Evolutionary conservation across 768 basidiomycete species (phyloP).

Genomic region (Termitomyces sp.): DNA sequence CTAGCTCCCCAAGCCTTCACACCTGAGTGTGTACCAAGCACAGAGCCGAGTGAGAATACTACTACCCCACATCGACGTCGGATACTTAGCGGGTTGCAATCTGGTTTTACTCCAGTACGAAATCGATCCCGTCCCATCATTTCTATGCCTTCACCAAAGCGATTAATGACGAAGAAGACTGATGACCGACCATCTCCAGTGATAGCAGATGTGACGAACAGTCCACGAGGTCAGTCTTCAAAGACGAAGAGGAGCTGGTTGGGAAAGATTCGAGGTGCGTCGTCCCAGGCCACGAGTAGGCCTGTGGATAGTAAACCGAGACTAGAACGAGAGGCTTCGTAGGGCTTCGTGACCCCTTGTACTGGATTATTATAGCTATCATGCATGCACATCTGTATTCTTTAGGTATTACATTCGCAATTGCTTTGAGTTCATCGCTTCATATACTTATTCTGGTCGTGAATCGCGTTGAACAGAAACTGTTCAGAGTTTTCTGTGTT

Average conservation of each 20-base stretch:
- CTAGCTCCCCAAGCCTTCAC: slow-evolving; percentile 68
- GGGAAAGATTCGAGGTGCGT: slow-evolving; percentile 61
- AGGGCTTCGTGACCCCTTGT: slow-evolving; percentile 6
- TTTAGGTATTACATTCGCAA: slow-evolving; percentile 19
- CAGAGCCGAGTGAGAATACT: slow-evolving; percentile 29
- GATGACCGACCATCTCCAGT: slow-evolving; percentile 35
- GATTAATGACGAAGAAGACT: slow-evolving; percentile 25
- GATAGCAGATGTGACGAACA: slow-evolving; percentile 66
- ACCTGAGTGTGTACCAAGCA: slow-evolving; percentile 47
- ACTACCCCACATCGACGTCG: slow-evolving; percentile 64
- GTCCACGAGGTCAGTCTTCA: slow-evolving; percentile 43
- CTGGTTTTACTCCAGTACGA: slow-evolving; percentile 74
- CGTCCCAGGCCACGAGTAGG: slow-evolving; percentile 27
- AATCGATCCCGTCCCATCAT: slow-evolving; percentile 42
- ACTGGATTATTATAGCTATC: slow-evolving; percentile 24
- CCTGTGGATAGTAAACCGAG: slow-evolving; percentile 18
- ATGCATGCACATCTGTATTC: slow-evolving; percentile 28
- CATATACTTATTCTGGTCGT: no score
- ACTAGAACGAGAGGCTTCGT: slow-evolving; percentile 18
- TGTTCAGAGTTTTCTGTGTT: no score
- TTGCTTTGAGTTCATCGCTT: background rate
- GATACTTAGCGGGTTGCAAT: slow-evolving; percentile 53
- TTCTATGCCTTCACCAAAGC: slow-evolving; percentile 50
- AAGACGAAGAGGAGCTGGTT: slow-evolving; percentile 70
- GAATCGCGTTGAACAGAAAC: no score